Evolutionary conservation across 176 grass and related monocot species (phyloP), one percentile per base, ranked within the genome.

Genomic region (Aegilops sharonensis): DNA sequence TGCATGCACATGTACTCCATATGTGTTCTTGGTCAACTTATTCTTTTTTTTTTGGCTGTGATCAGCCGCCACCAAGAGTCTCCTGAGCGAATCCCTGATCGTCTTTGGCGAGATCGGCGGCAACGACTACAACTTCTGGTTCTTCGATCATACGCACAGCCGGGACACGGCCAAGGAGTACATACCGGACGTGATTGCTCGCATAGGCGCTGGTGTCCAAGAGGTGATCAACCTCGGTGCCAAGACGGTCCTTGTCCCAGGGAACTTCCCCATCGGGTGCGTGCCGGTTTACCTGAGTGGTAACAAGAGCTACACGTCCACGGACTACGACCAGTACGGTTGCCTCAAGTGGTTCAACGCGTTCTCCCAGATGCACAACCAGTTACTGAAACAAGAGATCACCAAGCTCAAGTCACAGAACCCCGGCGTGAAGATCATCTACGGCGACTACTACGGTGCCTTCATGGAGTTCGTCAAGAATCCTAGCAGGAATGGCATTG

Each of bases 21-120:
- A 48, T 52, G 14, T 76, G 50, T 77, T 59, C 48, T 57, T 77
- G 29, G 31, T 21, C 5, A 21, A 60, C 17, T 34, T 56, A 9
- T 61, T 54, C 14, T 17, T 2, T 59, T 20, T 78, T 31, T 21
- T 37, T 20, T 57, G 13, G 5, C 50, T 54, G 14, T 57, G 17
- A 57, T 2, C 52, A 85, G 88, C 60, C 69, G 54, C 73, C 36
- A 29, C 57, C 21, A 79, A 61, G 29, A 66, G 18, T 11, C n/a
- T 86, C 35, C 72, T 90, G 30, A 77, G 3, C 18, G 79, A 54
- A 17, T 90, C 88, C n/a, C 82, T 89, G 2, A 0, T 89, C 31
- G 56, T 89, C 18, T 23, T 93, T 54, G 91, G 91, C 20, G 91
- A 93, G 78, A 90, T 93, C 13, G 91, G 91, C 3, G 88, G 88